Evolutionary conservation across 768 basidiomycete genomes (phyloP).

Genomic region (Lactifluus rugatus): DNA sequence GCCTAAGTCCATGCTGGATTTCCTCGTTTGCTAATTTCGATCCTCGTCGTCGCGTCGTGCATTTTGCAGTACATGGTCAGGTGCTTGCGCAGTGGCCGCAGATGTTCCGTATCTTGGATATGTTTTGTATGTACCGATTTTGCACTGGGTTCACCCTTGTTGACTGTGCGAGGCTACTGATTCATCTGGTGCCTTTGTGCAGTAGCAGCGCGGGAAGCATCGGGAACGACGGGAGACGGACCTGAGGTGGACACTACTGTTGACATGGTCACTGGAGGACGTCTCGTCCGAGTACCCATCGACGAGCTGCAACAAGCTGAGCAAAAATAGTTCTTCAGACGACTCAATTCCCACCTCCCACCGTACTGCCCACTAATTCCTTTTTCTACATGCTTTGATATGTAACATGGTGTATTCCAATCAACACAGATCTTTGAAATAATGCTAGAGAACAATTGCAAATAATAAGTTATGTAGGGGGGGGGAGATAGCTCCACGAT

Average conservation of each 20-base stretch:
- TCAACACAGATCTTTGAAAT: background rate
- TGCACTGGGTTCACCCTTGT: background rate
- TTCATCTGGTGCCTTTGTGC: background rate
- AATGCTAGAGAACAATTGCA: background rate
- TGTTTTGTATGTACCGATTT: conserved; percentile 45
- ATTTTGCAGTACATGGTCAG: conserved; percentile 53
- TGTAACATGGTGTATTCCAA: background rate
- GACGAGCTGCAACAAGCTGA: conserved; percentile 44
- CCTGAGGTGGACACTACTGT: background rate
- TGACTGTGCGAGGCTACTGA: background rate
- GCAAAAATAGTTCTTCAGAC: conserved; percentile 10
- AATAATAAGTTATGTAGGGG: conserved; percentile 1
- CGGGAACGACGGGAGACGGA: conserved; percentile 24
- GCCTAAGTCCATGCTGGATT: no score
- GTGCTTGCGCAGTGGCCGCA: conserved; percentile 74
- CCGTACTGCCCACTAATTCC: background rate
- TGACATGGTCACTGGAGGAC: conserved; percentile 36
- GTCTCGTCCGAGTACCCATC: conserved; percentile 64
- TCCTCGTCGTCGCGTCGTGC: background rate
- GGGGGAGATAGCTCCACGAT: background rate
- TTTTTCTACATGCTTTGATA: background rate
- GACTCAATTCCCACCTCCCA: no score
- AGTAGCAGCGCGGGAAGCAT: conserved; percentile 44
- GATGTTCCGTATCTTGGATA: conserved; percentile 68
- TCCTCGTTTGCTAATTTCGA: background rate